phyloP scores from a whole-genome alignment of 306 rosid species.

The Myrica gale region DNA sequence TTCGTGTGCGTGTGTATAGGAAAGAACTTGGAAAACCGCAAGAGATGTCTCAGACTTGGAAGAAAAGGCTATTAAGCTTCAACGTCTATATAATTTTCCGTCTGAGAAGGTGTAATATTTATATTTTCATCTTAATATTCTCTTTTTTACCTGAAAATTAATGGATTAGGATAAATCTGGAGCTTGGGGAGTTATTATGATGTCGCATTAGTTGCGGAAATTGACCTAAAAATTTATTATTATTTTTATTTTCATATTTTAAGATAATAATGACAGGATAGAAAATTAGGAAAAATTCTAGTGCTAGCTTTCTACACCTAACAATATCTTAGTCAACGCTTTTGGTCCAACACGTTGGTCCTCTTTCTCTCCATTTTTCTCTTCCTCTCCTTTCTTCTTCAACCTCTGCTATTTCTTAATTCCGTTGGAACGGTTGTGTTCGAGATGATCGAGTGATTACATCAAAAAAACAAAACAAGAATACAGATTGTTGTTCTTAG shows the following conservation, averaged over 20 bases:
- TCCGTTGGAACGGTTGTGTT: too few species aligned
- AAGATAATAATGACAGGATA: not conserved
- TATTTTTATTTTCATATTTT: not conserved
- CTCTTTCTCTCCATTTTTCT: too few species aligned
- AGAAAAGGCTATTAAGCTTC: not conserved
- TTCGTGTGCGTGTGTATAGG: not conserved
- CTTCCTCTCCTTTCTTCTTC: not conserved
- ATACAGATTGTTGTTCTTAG: too few species aligned
- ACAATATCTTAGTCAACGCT: not conserved
- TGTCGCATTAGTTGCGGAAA: not conserved
- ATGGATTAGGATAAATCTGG: not conserved
- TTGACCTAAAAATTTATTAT: not conserved
- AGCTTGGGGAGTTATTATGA: not conserved
- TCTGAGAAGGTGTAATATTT: not conserved
- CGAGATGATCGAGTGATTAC: too few species aligned
- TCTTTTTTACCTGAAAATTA: not conserved
- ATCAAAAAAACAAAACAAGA: too few species aligned
- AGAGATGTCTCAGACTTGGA: not conserved
- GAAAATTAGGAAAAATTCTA: not conserved
- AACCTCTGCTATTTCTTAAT: too few species aligned
- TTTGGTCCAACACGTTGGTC: not conserved
- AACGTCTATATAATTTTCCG: not conserved
- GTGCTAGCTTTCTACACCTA: not conserved
- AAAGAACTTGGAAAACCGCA: not conserved
- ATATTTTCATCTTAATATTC: not conserved